Evolutionary conservation across 2,329 filamentous ascomycete genomes (phyloP), one percentile per base, ranked within the genome.

Genomic region (Parascedosporium putredinis): DNA sequence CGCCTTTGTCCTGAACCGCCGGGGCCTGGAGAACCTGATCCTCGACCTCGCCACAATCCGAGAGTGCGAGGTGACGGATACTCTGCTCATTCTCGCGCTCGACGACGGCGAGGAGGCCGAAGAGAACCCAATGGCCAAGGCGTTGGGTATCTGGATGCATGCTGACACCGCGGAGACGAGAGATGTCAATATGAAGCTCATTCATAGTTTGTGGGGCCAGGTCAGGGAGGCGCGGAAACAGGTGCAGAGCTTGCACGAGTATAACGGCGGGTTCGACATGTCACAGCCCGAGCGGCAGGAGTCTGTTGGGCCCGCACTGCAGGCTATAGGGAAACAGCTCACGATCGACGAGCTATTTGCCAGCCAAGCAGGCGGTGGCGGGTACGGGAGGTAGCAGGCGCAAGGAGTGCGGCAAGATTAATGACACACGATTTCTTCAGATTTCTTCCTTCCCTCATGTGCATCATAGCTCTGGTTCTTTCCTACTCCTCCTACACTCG

Each of bases 1-100:
- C 67, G 76, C 87, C 14, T 85, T 89, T 58, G 73, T 91, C 5
- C 72, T 91, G 54, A 90, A 88, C 65, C 75, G 86, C 42, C 76
- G 81, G 36, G 80, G 81, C 0, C 67, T 88, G 47, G 76, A 84
- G 47, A 90, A 91, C 59, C 74, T 89, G 49, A 72, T 82, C 36
- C 69, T 87, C 10, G 78, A 82, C 52, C 68, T 88, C n/a, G 71
- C 71, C 9, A 70, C 73, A 14, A 74, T 82, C 29, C 70, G 67
- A 36, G 74, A 84, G 52, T 79, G 86, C 36, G 84, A 89, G 63
- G 69, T 84, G 22, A 74, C 69, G 16, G 70, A 66, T 3, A 73
- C 78, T 55, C 70, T 81, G 36, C 64, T 81, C 49, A 76, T 78
- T 50, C 62, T 74, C 45, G 64, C 72, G 31, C 59, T 68, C 8